Base-by-base conservation (phyloP, 1,284 basidiomycete genomes). In the Acaromyces ingoldii region DNA sequence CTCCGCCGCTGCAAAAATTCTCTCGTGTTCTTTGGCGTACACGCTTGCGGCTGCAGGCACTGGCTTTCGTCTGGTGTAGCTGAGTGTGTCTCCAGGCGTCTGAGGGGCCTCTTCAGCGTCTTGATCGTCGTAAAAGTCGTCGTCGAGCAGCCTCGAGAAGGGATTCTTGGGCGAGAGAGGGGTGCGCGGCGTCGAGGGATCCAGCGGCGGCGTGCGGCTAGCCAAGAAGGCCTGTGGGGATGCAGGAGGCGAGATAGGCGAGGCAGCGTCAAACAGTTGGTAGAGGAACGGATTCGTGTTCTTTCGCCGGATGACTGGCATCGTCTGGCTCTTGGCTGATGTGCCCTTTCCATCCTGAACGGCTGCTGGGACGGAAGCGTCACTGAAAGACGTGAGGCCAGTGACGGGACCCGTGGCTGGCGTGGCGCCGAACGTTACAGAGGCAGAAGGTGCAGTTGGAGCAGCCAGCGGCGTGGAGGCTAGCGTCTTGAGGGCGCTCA, bases 221-320 rank as follows among this genome's bases (percentile, higher is more conserved):
- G 39, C 15, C n/a, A n/a, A n/a, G n/a, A n/a, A n/a, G n/a, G n/a
- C n/a, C n/a, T n/a, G n/a, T n/a, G n/a, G n/a, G n/a, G n/a, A n/a
- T n/a, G n/a, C n/a, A n/a, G n/a, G n/a, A n/a, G n/a, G n/a, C n/a
- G n/a, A n/a, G 15, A n/a, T n/a, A 24, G 42, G 25, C n/a, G 34
- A 13, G 22, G 17, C 34, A 4, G 19, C 34, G 29, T 31, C 34
- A 15, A 45, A 30, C 3, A n/a, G 17, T 11, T 28, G 17, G 34
- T 45, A 31, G 17, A 45, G 26, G 24, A 45, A 45, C 17, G 42
- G 42, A 45, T 45, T 45, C 13, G 42, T 45, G 25, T 25, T 45
- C 19, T 31, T 28, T 31, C 42, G 42, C 17, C 29, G 38, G 7
- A 40, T 13, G 28, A 17, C 13, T 7, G 38, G 21, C 38, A 25